Base-by-base conservation (phyloP, 179 eudicot species). In the Drosera spatulata region DNA sequence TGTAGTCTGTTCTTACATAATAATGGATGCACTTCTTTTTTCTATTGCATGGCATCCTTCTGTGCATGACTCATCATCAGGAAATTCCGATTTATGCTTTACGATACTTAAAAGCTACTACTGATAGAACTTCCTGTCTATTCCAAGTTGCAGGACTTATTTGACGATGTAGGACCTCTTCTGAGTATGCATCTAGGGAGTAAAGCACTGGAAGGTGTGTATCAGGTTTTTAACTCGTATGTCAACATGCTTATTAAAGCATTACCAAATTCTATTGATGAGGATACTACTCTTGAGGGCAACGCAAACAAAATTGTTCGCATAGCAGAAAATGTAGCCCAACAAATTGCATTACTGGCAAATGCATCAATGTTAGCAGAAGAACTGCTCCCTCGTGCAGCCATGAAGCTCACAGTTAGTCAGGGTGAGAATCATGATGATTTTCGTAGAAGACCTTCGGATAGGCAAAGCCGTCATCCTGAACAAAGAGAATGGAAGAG, bases 401-500 rank as follows among this genome's bases (percentile, higher is more conserved):
- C 98, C 63, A 70, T 85, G 84, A 85, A 88, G 73, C 83, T 91
- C 50, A 66, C 85, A n/a, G 37, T 67, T 51, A 76, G 48, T 71
- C 95, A 81, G 69, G 70, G 73, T 64, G 85, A 74, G 61, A 42
- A 79, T 62, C 70, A 78, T 69, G 85, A 86, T 79, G 97, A 87
- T 66, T 62, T 75, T 69, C 95, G 78, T 49, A 76, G 79, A 74
- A 78, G 82, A 66, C 74, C 71, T 46, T 68, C 68, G 46, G 98
- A 91, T 65, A 76, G 87, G 66, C 95, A 83, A 70, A 84, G 73
- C 65, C 96, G 91, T 55, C 72, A 88, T 57, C 91, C 98, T 59
- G 96, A 91, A 73, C 96, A 79, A 66, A 86, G 91, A 70, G 96
- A 85, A 75, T 91, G 98, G 98, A 91, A 72, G 73, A 83, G 82